Base-by-base conservation (phyloP, 2,329 filamentous ascomycete species). In the Aspergillus candidus region DNA sequence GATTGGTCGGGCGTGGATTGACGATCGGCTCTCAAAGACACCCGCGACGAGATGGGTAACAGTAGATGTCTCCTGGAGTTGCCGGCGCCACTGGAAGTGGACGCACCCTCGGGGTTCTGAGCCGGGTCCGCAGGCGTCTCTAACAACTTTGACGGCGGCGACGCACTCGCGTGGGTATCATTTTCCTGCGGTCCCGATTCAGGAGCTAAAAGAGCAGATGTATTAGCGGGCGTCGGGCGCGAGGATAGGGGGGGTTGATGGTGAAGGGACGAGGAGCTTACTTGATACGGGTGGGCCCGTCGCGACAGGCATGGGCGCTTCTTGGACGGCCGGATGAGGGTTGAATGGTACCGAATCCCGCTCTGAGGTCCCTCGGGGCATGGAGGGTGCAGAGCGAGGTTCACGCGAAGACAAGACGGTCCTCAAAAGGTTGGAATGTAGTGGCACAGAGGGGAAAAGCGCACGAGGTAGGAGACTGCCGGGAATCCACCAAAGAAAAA, bases 1-100 rank as follows among this genome's bases (percentile, higher is more conserved):
- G 59, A 53, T 38, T 55, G 59, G n/a, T 64, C 60, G n/a, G 59
- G 47, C 1, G 53, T 55, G 32, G 62, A 58, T 43, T 63, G 59
- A 42, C 63, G 63, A 39, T 67, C 67, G 18, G 54, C 53, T 47
- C 61, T 65, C 15, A 65, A 65, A 8, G 67, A 70, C 31, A 63
- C 59, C 43, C 64, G 63, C 45, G 67, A 69, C 14, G 66, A 56
- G 32, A 67, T 60, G 33, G 60, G 62, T 18, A 67, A 53, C 22
- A 67, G 55, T 27, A 66, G 56, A 46, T 61, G 59, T 49, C 67
- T 69, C 51, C 65, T 69, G 8, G 65, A 57, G 15, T 52, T 40
- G 30, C 60, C 58, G 18, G 51, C 41, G 17, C 47, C 32, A 33
- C 47, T 52, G 7, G 51, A 44, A 4, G 50, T 44, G 14, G 58